Conservation (phyloP, 2,329 filamentous ascomycete species). For the Epichloe brachyelytri region DNA sequence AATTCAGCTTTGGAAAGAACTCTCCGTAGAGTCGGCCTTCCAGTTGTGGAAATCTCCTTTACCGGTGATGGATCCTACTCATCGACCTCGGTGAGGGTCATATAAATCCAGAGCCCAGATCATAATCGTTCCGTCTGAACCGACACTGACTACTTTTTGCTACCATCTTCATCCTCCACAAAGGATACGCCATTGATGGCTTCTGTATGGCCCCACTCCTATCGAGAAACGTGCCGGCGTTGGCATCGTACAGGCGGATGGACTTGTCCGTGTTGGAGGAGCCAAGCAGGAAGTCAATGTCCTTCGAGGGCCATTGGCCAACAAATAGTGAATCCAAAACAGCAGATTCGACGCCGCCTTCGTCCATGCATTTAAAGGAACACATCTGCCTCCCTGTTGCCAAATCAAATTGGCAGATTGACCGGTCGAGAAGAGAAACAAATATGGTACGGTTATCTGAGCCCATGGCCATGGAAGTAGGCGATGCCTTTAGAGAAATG, state of each 20-base stretch:
- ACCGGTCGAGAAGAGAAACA: conserved; percentile 48
- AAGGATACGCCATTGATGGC: conserved; percentile 78
- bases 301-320: conserved; percentile 40
- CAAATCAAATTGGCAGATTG: conserved; percentile 48
- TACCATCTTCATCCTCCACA: conserved; percentile 44
- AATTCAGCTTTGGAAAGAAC: conserved; percentile 81
- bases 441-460: conserved; percentile 46
- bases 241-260: conserved; percentile 73
- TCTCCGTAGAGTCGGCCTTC: conserved; percentile 64
- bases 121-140: conserved; percentile 73
- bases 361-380: conserved; percentile 74
- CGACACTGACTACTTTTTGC: conserved; percentile 56
- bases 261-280: conserved; percentile 94
- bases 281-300: conserved; percentile 60
- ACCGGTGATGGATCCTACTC: conserved; percentile 42
- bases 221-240: conserved; percentile 64
- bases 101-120: conserved; percentile 52
- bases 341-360: conserved; percentile 67
- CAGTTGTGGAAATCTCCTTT: conserved; percentile 41
- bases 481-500: conserved; percentile 74
- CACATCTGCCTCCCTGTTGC: conserved; percentile 54
- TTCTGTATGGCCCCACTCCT: conserved; percentile 94
- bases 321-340: conserved; percentile 67
- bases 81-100: conserved; percentile 26
- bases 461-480: conserved; percentile 67